These are phyloP conservation scores for Pythium brassicae DNA, from an alignment of 352 stramenopile species.

Conservation along the genomic window DNA sequence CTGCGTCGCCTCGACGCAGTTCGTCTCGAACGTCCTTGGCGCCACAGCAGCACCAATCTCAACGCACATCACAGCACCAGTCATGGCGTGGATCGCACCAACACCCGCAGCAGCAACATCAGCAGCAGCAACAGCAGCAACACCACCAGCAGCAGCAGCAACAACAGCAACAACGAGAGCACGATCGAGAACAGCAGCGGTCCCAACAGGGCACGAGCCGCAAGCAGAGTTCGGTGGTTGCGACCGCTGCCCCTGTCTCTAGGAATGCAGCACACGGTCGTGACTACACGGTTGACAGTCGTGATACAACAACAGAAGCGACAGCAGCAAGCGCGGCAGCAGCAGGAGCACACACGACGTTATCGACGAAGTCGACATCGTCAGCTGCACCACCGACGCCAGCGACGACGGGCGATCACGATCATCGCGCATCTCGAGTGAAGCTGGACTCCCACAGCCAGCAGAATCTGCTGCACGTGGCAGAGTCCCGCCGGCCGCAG, in stretches of 20 bases:
- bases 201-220: neutral
- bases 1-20: constrained; percentile 2
- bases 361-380: neutral
- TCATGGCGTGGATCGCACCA: neutral
- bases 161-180: neutral
- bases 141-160: neutral
- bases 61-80: neutral
- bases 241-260: neutral
- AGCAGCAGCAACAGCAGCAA: neutral
- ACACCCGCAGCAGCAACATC: neutral
- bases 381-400: neutral
- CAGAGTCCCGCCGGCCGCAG: neutral
- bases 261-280: too few species aligned
- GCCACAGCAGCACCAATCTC: neutral
- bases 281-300: too few species aligned
- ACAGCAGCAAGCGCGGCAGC: too few species aligned
- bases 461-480: neutral
- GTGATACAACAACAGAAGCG: too few species aligned
- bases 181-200: neutral
- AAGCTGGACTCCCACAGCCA: neutral
- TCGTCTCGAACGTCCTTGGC: neutral
- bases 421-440: neutral
- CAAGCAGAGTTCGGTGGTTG: neutral
- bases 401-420: neutral
- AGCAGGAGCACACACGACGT: too few species aligned